phyloP scores from a whole-genome alignment of 345 rosid species.

The Eucalyptus rudis region DNA sequence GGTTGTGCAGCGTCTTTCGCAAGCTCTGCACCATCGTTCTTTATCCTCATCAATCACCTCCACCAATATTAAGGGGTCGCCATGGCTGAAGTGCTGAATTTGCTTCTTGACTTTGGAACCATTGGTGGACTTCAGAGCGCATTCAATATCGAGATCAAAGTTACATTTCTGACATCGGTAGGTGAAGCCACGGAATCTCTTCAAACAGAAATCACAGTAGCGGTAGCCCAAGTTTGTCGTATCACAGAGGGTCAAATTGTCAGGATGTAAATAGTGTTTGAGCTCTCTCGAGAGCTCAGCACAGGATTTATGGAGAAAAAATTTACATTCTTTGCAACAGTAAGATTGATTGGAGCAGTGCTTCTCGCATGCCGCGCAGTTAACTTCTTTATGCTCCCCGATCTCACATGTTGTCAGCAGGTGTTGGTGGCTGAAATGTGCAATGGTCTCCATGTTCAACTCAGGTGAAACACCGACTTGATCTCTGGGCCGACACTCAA shows the following conservation, averaged over 20 bases:
- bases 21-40: not conserved
- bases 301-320: not conserved
- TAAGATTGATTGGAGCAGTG: not conserved
- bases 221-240: not conserved
- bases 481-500: not conserved
- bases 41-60: not conserved
- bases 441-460: not conserved
- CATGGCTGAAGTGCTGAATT: not conserved
- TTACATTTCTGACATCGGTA: not conserved
- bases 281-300: not conserved
- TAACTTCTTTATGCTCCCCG: not conserved
- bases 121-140: not conserved
- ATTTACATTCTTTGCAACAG: not conserved
- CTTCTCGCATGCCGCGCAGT: not conserved
- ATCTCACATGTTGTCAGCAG: not conserved
- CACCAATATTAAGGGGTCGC: not conserved
- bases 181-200: not conserved
- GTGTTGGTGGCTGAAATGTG: not conserved
- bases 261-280: not conserved
- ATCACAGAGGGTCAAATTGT: not conserved
- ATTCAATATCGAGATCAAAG: not conserved
- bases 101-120: not conserved
- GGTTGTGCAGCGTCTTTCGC: not conserved
- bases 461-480: not conserved
- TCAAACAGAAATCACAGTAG: not conserved